A percentile compares a stretch with the other conserved stretches of the same genome.
Evolutionary conservation across 805 yeast species (phyloP).

Genomic region (Wickerhamiella galacta): DNA sequence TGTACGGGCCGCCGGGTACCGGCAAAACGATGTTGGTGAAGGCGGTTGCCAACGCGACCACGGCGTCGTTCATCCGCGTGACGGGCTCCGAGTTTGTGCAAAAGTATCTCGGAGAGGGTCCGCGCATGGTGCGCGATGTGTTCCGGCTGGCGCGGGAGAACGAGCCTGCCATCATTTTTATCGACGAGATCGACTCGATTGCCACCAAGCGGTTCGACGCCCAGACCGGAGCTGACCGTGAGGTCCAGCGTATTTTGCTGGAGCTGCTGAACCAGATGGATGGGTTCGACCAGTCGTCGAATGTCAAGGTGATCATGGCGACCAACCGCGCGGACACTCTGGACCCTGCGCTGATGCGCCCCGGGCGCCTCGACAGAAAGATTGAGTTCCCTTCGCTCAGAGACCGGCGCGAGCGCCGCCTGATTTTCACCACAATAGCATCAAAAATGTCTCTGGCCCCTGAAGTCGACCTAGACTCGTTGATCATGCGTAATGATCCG

Average conservation of each 20-base stretch:
- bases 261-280: conserved; percentile 98
- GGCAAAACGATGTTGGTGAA: conserved; percentile 98
- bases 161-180: conserved; percentile 90
- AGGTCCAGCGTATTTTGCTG: conserved; percentile 91
- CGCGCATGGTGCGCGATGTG: conserved; percentile 98
- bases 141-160: conserved; percentile 94
- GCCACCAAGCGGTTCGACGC: conserved; percentile 99
- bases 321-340: conserved; percentile 98
- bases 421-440: conserved; percentile 89
- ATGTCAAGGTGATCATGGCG: conserved; percentile 97
- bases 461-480: conserved; percentile 87
- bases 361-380: conserved; percentile 96
- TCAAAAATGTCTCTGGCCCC: conserved; percentile 97
- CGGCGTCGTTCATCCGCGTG: conserved; percentile 90
- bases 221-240: conserved; percentile 98
- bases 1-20: conserved; percentile 99
- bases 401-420: conserved; percentile 94
- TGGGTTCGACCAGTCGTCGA: conserved; percentile 90
- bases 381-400: conserved; percentile 93
- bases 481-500: conserved; percentile 91
- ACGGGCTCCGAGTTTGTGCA: conserved; percentile 98
- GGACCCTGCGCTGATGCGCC: conserved; percentile 95
- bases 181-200: conserved; percentile 97
- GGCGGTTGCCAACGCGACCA: conserved; percentile 93
- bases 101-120: conserved; percentile 97